Percentiles rank a stretch among this genome's conserved stretches.
phyloP scores from a whole-genome alignment of 2,329 filamentous ascomycete genomes.

The Bipolaris bicolor region DNA sequence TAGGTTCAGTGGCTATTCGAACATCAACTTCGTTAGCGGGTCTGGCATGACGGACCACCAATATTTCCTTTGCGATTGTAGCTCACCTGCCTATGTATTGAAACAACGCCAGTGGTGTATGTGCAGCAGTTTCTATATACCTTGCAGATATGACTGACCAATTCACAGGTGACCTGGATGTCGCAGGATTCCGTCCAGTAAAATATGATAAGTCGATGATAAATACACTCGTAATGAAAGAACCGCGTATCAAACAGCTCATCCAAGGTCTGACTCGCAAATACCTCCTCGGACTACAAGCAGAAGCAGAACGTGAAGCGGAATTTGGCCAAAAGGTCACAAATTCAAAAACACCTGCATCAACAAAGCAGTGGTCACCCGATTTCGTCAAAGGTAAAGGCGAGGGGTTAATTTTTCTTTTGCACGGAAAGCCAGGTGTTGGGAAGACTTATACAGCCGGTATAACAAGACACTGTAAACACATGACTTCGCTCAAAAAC shows the following conservation, averaged over 20 bases:
- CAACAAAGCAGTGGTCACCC: conserved; percentile 1
- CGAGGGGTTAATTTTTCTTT: conserved; percentile 29
- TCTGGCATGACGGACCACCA: not conserved
- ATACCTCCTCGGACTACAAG: not conserved
- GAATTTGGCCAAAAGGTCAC: not conserved
- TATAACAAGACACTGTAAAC: not conserved
- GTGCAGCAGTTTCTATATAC: not conserved
- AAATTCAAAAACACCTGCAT: not conserved
- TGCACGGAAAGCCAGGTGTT: conserved; percentile 31
- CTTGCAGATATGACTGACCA: not conserved
- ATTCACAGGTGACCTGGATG: not conserved
- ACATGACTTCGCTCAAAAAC: not conserved
- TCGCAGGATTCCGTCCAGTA: not conserved
- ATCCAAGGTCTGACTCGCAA: not conserved
- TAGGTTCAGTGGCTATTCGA: conserved; percentile 1
- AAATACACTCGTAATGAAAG: not conserved
- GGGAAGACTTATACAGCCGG: conserved; percentile 35
- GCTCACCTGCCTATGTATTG: not conserved
- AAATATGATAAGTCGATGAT: not conserved
- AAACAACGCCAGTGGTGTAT: not conserved
- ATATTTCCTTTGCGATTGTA: not conserved
- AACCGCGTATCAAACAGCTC: not conserved
- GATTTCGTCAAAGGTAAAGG: conserved; percentile 26
- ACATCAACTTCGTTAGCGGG: not conserved
- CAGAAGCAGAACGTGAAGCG: not conserved